Evolutionary conservation across 2,329 filamentous ascomycete genomes (phyloP).

Genomic region (Cryphonectria parasitica): DNA sequence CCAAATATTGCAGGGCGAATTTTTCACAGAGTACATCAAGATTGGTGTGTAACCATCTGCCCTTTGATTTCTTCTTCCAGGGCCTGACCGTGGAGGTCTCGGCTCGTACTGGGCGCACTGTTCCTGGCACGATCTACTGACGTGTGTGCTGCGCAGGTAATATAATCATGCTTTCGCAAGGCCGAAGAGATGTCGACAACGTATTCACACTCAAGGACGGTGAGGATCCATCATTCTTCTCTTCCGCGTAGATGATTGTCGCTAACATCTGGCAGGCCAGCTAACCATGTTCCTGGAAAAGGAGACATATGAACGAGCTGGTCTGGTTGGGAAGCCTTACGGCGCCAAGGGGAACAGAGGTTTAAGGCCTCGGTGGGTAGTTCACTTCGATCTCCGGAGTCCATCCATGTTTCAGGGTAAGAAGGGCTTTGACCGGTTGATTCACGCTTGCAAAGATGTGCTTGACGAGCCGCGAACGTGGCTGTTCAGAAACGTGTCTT

Average conservation of each 20-base stretch:
- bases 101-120: neutral
- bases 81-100: constrained; percentile 5
- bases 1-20: constrained; percentile 72
- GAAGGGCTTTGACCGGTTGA: constrained; percentile 77
- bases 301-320: constrained; percentile 80
- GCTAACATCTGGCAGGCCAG: constrained; percentile 53
- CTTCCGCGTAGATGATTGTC: constrained; percentile 13
- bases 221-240: constrained; percentile 36
- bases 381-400: constrained; percentile 75
- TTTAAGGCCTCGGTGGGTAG: constrained; percentile 71
- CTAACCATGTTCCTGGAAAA: constrained; percentile 79
- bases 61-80: constrained; percentile 50
- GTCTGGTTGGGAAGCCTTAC: constrained; percentile 73
- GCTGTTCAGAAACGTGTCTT: constrained; percentile 72
- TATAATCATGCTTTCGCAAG: constrained; percentile 82
- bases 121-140: neutral
- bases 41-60: constrained; percentile 36
- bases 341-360: constrained; percentile 61
- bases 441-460: constrained; percentile 79
- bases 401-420: constrained; percentile 82
- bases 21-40: constrained; percentile 87
- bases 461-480: constrained; percentile 70
- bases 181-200: constrained; percentile 70
- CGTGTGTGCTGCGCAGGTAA: constrained; percentile 58
- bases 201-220: constrained; percentile 74